Evolutionary conservation across 306 rosid species (phyloP), one percentile per base, ranked within the genome.

Genomic region (Pyrus communis): DNA sequence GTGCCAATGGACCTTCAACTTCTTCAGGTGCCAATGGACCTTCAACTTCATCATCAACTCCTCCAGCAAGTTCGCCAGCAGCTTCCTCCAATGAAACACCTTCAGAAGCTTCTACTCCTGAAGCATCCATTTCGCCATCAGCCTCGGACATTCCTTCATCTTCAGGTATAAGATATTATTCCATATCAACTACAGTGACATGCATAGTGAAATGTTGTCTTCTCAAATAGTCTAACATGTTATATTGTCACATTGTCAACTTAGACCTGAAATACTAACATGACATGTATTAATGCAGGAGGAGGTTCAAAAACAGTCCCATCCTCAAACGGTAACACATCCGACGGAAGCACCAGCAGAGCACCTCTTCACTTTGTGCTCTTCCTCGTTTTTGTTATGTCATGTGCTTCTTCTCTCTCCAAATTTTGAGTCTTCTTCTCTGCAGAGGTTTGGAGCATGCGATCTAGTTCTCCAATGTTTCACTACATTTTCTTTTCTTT

Each of bases 241-340:
- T 65, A 65, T 35, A 7, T 9, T 63, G 42, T 30, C 9, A 63
- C 7, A 61, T 0, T 61, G 4, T 27, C 3, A 62, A 62, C 30
- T 7, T 63, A 46, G 7, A 13, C 5, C 54, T 3, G 19, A 46
- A 12, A 0, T 4, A 22, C 3, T 8, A 63, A 30, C 31, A 13
- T 61, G 7, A 61, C 21, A 6, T 83, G 74, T 58, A 70, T 1
- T 31, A 75, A 51, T 81, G 80, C 82, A 75, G 92, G 80, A 49
- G 75, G 78, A 75, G 88, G 91, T 55, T 86, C 94, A 8, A 91
- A 91, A 80, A 75, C 77, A 58, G 81, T 85, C 1, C 92, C 93
- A 81, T 79, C 90, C 27, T 45, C 62, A 52, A 66, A 76, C 6
- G 84, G 84, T 59, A 67, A 80, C 38, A 69, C 82, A 73, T 86